Conservation (phyloP, 2,329 filamentous ascomycete species). For the Aspergillus phoenicis region DNA sequence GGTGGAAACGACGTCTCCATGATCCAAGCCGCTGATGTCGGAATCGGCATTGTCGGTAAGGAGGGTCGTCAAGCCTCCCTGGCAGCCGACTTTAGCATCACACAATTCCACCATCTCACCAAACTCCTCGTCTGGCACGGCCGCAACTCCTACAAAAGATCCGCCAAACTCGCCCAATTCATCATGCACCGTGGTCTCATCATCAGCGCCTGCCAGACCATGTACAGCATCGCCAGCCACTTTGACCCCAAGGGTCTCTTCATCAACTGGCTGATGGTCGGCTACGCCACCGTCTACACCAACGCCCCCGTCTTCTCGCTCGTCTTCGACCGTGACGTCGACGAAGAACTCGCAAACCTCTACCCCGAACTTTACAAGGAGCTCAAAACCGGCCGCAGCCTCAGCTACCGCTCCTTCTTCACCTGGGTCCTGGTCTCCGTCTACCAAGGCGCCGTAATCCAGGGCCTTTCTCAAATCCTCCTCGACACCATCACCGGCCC, state of each 20-base stretch:
- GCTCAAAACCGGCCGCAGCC: constrained; percentile 80
- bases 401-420: constrained; percentile 94
- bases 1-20: constrained; percentile 98
- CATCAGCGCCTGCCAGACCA: constrained; percentile 92
- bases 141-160: constrained; percentile 94
- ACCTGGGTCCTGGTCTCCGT: constrained; percentile 93
- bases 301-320: constrained; percentile 90
- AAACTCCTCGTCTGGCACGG: constrained; percentile 99
- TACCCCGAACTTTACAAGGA: constrained; percentile 99
- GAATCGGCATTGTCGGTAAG: constrained; percentile 97
- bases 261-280: constrained; percentile 94
- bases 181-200: constrained; percentile 97
- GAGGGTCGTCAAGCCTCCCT: constrained; percentile 93
- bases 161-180: constrained; percentile 93
- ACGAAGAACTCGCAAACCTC: constrained; percentile 87
- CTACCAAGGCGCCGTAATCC: constrained; percentile 94
- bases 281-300: constrained; percentile 95
- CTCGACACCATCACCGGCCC: constrained; percentile 69
- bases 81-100: constrained; percentile 94
- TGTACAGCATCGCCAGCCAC: constrained; percentile 90
- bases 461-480: constrained; percentile 88
- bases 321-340: constrained; percentile 91
- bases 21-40: constrained; percentile 98
- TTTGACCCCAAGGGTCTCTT: constrained; percentile 96
- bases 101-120: constrained; percentile 90